Percentiles rank a stretch among this genome's conserved stretches.
These are phyloP conservation scores for Hygrophoropsis aurantiaca DNA, from an alignment of 768 basidiomycete genomes.

Conservation along the genomic window DNA sequence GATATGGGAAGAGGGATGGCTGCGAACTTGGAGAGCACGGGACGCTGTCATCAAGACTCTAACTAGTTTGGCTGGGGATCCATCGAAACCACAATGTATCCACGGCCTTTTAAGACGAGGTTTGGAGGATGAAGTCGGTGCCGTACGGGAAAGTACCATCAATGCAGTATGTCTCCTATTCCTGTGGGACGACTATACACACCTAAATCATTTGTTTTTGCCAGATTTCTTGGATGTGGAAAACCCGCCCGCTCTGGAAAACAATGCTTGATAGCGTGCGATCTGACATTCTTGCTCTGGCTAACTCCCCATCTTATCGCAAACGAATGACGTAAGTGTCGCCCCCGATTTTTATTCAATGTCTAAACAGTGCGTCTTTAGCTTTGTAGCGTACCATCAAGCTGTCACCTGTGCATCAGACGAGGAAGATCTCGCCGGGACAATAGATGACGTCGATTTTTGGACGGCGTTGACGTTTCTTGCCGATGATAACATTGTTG, in stretches of 20 bases:
- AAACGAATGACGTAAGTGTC: constrained; percentile 69
- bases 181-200: constrained; percentile 16
- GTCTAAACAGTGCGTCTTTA: constrained; percentile 31
- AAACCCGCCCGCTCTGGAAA: constrained; percentile 34
- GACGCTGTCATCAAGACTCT: constrained; percentile 65
- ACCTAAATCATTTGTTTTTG: constrained; percentile 7
- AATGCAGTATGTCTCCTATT: constrained; percentile 48
- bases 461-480: constrained; percentile 58
- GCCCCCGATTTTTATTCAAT: constrained; percentile 11
- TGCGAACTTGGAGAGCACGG: constrained; percentile 78
- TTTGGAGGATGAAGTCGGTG: constrained; percentile 77
- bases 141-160: constrained; percentile 79
- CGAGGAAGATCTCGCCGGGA: constrained; percentile 33
- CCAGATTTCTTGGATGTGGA: constrained; percentile 51
- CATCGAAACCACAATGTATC: constrained; percentile 46
- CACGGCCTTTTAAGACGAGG: constrained; percentile 56
- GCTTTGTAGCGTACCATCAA: constrained; percentile 75
- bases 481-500: constrained; percentile 68
- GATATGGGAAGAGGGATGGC: constrained; percentile 56
- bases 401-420: constrained; percentile 43
- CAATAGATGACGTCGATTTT: constrained; percentile 44
- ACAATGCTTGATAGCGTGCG: constrained; percentile 38
- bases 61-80: constrained; percentile 45
- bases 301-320: constrained; percentile 49
- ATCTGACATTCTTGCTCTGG: constrained; percentile 42